Percentiles rank a stretch among this genome's conserved stretches.
Conservation (phyloP, 2,329 filamentous ascomycete species). For the Rutstroemia sp. region DNA sequence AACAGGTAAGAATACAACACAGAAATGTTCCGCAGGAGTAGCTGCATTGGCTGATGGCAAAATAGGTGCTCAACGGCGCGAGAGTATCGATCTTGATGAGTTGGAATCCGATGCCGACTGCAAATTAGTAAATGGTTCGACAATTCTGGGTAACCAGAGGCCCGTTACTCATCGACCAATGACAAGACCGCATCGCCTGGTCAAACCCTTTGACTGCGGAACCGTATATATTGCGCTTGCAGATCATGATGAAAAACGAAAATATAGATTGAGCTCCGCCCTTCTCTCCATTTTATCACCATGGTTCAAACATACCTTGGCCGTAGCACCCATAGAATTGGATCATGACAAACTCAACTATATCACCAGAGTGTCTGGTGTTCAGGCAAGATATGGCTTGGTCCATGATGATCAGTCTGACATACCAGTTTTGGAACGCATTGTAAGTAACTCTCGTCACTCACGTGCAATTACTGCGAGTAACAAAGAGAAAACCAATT, state of each 20-base stretch:
- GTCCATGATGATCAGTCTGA: not conserved
- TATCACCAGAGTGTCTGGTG: not conserved
- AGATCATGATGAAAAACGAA: too few species aligned
- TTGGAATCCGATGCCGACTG: not conserved
- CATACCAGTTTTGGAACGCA: not conserved
- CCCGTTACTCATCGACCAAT: not conserved
- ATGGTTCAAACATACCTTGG: not conserved
- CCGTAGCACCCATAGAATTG: not conserved
- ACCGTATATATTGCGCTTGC: not conserved
- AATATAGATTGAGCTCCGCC: not conserved
- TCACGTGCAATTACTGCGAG: not conserved
- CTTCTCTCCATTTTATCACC: not conserved
- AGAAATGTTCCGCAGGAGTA: too few species aligned
- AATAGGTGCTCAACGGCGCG: too few species aligned
- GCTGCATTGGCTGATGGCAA: too few species aligned
- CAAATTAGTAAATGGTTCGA: not conserved
- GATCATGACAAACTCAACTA: fast-evolving
- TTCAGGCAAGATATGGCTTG: not conserved
- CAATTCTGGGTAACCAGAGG: too few species aligned
- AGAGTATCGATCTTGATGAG: too few species aligned
- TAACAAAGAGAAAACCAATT: not conserved
- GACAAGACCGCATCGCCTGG: fast-evolving
- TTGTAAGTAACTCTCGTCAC: not conserved
- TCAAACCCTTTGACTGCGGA: not conserved
- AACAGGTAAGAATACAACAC: too few species aligned